These are phyloP conservation scores for Xylaria sp. DNA, from an alignment of 2,329 filamentous ascomycete genomes.

Conservation along the genomic window DNA sequence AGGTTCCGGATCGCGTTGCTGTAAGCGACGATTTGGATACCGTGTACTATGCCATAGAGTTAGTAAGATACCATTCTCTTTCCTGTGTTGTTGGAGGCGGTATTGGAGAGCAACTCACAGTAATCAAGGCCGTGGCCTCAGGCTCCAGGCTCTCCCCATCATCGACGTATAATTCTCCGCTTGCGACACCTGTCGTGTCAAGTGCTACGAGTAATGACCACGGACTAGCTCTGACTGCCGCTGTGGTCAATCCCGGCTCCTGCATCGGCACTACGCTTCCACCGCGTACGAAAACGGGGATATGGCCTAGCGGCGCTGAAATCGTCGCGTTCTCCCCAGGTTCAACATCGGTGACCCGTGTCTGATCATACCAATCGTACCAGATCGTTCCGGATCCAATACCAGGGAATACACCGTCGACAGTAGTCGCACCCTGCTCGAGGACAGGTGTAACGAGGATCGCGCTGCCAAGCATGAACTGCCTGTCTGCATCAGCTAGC, in stretches of 20 bases:
- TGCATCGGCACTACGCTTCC: constrained; percentile 72
- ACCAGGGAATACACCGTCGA: constrained; percentile 74
- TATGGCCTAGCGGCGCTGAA: constrained; percentile 63
- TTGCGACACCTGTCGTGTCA: constrained; percentile 58
- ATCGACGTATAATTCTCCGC: constrained; percentile 72
- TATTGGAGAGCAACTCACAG: constrained; percentile 41
- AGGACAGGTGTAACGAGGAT: constrained; percentile 73
- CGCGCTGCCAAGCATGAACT: constrained; percentile 73
- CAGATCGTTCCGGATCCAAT: constrained; percentile 64
- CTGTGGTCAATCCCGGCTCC: constrained; percentile 70
- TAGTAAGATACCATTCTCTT: not conserved
- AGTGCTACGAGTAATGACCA: constrained; percentile 73
- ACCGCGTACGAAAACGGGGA: constrained; percentile 74
- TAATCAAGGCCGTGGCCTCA: constrained; percentile 59
- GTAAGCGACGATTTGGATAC: constrained; percentile 52
- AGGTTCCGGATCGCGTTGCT: constrained; percentile 57
- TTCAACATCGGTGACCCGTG: constrained; percentile 49
- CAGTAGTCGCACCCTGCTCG: constrained; percentile 63
- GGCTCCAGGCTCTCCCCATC: constrained; percentile 72
- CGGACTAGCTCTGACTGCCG: constrained; percentile 64
- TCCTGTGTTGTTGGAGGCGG: too few species aligned
- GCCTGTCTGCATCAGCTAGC: constrained; percentile 68
- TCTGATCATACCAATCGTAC: constrained; percentile 82
- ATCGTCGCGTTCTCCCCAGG: constrained; percentile 49
- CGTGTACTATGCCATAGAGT: constrained; percentile 44